Percentiles rank a stretch among this genome's conserved stretches.
These are phyloP conservation scores for Lithocarpus polystachyus DNA, from an alignment of 306 rosid genomes.

Conservation along the genomic window DNA sequence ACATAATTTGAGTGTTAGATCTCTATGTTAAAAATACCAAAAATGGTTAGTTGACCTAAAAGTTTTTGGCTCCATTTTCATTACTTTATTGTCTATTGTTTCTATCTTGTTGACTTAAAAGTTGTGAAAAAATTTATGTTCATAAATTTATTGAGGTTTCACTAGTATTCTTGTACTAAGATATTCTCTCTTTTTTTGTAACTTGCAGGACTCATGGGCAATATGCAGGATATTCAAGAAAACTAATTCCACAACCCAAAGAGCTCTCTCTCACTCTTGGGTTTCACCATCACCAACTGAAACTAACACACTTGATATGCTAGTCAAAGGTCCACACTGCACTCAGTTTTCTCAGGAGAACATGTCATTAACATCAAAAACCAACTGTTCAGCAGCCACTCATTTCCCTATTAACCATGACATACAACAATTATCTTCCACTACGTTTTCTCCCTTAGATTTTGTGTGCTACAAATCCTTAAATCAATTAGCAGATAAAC, in stretches of 20 bases:
- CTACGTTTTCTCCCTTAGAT: conserved; percentile 33
- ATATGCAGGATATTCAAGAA: conserved; percentile 97
- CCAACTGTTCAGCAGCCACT: conserved; percentile 22
- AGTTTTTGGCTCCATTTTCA: no score
- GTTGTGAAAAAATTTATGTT: no score
- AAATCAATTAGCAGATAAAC: conserved; percentile 33
- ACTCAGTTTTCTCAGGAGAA: conserved; percentile 40
- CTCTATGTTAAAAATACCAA: no score
- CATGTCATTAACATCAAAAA: conserved; percentile 38
- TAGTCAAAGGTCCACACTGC: conserved; percentile 25
- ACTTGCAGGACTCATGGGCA: conserved; percentile 89
- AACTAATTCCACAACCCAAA: conserved; percentile 68
- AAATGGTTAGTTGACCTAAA: no score
- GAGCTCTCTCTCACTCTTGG: conserved; percentile 79
- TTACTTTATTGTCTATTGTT: no score
- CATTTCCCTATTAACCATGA: conserved; percentile 39
- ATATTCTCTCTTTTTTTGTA: neutral
- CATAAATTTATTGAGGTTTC: no score
- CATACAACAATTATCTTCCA: conserved; percentile 25
- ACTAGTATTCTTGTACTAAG: neutral
- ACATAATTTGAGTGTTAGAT: no score
- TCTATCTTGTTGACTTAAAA: no score
- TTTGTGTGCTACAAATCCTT: conserved; percentile 45
- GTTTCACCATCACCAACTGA: conserved; percentile 46
- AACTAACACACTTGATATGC: conserved; percentile 37